Evolutionary conservation across 345 rosid genomes (phyloP).

Genomic region (Excoecaria agallocha): DNA sequence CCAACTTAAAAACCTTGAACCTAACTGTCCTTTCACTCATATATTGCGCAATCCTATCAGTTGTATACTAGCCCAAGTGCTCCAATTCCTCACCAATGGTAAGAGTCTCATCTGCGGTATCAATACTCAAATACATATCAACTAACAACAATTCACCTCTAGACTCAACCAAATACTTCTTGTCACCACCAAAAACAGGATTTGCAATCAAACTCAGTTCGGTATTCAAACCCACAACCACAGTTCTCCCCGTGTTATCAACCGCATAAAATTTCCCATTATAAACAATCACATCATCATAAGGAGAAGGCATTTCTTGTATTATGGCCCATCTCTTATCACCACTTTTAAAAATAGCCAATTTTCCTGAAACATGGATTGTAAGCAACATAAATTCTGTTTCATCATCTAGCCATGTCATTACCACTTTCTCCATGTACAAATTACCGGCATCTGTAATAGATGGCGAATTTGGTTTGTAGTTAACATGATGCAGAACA

Average conservation of each 20-base stretch:
- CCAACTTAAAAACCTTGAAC: slow-evolving; percentile 66
- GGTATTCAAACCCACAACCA: slow-evolving; percentile 46
- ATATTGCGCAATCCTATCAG: slow-evolving; percentile 56
- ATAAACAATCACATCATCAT: slow-evolving; percentile 70
- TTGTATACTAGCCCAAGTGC: slow-evolving; percentile 36
- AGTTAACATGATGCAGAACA: slow-evolving; percentile 53
- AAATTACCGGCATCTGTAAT: slow-evolving; percentile 35
- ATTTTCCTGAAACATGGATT: slow-evolving; percentile 81
- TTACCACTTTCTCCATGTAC: slow-evolving; percentile 76
- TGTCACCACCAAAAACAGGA: slow-evolving; percentile 79
- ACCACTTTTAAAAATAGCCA: slow-evolving; percentile 66
- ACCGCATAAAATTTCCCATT: slow-evolving; percentile 66
- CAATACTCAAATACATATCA: slow-evolving; percentile 74
- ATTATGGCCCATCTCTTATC: slow-evolving; percentile 65
- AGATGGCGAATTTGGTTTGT: slow-evolving; percentile 15
- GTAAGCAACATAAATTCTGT: slow-evolving; percentile 65
- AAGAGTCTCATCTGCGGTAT: slow-evolving; percentile 40
- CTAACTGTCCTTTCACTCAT: slow-evolving; percentile 71
- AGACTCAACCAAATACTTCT: slow-evolving; percentile 85
- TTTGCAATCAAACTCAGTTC: slow-evolving; percentile 32
- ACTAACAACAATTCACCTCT: slow-evolving; percentile 65
- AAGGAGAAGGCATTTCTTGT: slow-evolving; percentile 73
- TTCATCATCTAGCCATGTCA: slow-evolving; percentile 33
- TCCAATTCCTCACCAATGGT: slow-evolving; percentile 34
- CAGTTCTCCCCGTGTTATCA: slow-evolving; percentile 66